These are phyloP conservation scores for Colletotrichum eleusines DNA, from an alignment of 2,329 filamentous ascomycete genomes.

Conservation along the genomic window DNA sequence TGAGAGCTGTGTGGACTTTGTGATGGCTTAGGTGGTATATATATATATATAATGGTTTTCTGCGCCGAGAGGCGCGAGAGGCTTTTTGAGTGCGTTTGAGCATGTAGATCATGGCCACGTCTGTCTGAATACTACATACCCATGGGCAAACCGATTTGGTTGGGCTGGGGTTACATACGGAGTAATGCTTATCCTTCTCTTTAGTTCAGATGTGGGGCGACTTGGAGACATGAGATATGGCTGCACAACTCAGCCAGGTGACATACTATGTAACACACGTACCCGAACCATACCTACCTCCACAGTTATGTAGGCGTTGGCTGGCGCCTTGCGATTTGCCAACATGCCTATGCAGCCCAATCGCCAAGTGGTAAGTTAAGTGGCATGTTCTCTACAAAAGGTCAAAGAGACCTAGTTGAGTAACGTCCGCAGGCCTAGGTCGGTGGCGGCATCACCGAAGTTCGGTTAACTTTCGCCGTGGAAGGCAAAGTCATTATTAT, in stretches of 20 bases:
- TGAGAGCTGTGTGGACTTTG: constrained; percentile 55
- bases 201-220: too few relatives aligned
- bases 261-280: too few relatives aligned
- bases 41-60: neutral
- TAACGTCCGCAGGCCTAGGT: constrained; percentile 17
- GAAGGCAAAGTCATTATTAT: constrained; percentile 24
- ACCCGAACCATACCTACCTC: neutral
- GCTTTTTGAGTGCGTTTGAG: constrained; percentile 2
- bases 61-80: neutral
- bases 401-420: constrained; percentile 10
- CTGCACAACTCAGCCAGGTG: neutral
- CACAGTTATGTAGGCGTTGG: neutral
- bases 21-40: constrained; percentile 30
- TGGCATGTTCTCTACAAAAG: constrained; percentile 29
- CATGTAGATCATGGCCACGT: constrained; percentile 22
- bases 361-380: constrained; percentile 10
- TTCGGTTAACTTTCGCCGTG: constrained; percentile 12
- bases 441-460: neutral
- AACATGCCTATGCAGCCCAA: neutral
- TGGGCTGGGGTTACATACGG: too few relatives aligned
- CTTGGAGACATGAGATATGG: neutral
- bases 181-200: neutral
- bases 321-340: neutral
- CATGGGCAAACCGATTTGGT: too few relatives aligned
- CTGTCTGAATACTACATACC: neutral